These are phyloP conservation scores for Fomitopsis pinicola DNA, from an alignment of 1,284 basidiomycete species.

Conservation along the genomic window DNA sequence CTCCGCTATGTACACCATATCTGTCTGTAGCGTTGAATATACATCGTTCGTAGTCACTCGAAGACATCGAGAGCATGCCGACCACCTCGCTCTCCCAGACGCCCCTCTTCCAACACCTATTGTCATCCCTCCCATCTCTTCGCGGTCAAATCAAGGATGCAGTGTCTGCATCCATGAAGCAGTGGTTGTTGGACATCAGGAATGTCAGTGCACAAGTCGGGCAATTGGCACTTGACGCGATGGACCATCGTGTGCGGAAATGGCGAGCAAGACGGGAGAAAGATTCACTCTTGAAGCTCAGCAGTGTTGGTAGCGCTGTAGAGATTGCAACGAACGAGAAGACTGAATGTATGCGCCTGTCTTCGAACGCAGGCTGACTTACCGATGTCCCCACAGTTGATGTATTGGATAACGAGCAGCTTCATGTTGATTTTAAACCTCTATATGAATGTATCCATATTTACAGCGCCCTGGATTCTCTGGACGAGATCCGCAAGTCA, in stretches of 20 bases:
- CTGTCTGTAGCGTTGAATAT: conserved; percentile 20
- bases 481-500: conserved; percentile 85
- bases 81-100: conserved; percentile 89
- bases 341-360: conserved; percentile 73
- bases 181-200: conserved; percentile 95
- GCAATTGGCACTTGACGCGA: conserved; percentile 83
- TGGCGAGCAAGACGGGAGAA: conserved; percentile 84
- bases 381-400: conserved; percentile 54
- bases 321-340: conserved; percentile 94
- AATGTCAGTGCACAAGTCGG: conserved; percentile 89
- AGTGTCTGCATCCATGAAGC: conserved; percentile 93
- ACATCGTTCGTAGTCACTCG: conserved; percentile 66
- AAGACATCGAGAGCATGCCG: conserved; percentile 91
- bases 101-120: conserved; percentile 89
- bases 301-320: conserved; percentile 90
- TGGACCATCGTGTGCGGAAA: conserved; percentile 80
- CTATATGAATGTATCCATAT: conserved; percentile 98
- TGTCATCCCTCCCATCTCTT: conserved; percentile 89
- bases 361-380: not conserved
- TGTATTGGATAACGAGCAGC: conserved; percentile 86
- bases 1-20: conserved; percentile 21
- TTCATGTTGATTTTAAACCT: conserved; percentile 91
- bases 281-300: conserved; percentile 69
- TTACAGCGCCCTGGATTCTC: conserved; percentile 85
- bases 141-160: conserved; percentile 88